Evolutionary conservation across 2,329 filamentous ascomycete genomes (phyloP), one percentile per base, ranked within the genome.

Genomic region (Ceratocystis ficicola): DNA sequence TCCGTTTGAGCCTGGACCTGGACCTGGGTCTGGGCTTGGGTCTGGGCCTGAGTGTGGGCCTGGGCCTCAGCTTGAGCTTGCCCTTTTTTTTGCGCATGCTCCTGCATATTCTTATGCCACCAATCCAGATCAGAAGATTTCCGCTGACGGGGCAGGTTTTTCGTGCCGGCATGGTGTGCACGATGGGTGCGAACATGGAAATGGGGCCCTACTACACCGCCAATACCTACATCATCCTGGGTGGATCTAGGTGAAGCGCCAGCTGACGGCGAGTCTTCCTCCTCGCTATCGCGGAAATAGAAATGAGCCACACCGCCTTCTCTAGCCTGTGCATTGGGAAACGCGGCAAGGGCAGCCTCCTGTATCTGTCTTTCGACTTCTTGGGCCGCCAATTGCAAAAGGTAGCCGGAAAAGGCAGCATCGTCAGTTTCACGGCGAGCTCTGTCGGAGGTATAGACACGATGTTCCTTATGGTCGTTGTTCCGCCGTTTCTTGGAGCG

Each of bases 101-200:
- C 82, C 70, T 89, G 87, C 87, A 94, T 89, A 70, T 90, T 86
- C 71, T 86, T 83, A 72, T 94, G 80, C 72, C 90, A 90, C 86
- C 88, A 93, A 63, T 83, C 81, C 70, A 85, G 79, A 62, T 83
- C 81, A 1, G 84, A 86, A 60, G 84, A 84, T 71, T 86, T 84
- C 50, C 84, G 80, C 67, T 83, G 78, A 30, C 73, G 67, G 52
- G 76, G 74, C 63, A 73, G 72, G 12, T 65, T 65, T 46, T 60
- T 32, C 1, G 41, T 20, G 10, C 62, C 2, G 12, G 17, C 7
- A 17, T 36, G 55, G n/a, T 41, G 36, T 41, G 55, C n/a, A 20
- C n/a, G 55, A 36, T 36, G 25, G 28, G 25, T 62, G n/a, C 32
- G 60, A 25, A 28, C 48, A 15, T 59, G 55, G n/a, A 30, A 7